A percentile compares a stretch with the other conserved stretches of the same genome.
Conservation (phyloP, 164 flowering plant species). For the Kingdonia uniflora region DNA sequence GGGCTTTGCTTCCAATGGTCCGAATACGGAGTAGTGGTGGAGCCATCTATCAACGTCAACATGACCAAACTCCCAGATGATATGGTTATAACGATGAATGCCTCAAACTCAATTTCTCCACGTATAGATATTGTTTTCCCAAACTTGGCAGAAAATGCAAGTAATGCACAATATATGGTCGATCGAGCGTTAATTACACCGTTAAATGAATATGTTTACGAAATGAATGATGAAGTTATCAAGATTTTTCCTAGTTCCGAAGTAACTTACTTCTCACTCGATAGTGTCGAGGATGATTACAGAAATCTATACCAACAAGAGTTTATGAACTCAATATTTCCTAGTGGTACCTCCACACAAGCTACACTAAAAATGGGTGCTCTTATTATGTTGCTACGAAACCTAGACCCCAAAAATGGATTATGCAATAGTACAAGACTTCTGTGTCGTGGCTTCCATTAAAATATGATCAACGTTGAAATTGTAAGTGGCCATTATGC, state of each 20-base stretch:
- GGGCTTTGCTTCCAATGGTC: no score
- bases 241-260: not conserved
- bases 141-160: not conserved
- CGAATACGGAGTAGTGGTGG: not conserved
- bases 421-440: not conserved
- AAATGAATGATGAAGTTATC: not conserved
- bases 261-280: constrained; percentile 1
- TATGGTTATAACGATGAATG: not conserved
- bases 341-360: not conserved
- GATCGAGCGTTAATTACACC: no score
- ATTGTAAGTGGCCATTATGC: not conserved
- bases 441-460: not conserved
- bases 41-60: not conserved
- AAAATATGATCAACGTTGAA: not conserved
- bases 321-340: not conserved
- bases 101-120: not conserved
- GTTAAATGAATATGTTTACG: not conserved
- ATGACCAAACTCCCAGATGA: not conserved
- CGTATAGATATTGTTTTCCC: not conserved
- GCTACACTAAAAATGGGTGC: not conserved
- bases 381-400: no score
- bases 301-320: not conserved
- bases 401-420: no score
- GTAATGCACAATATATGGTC: not conserved
- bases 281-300: not conserved